phyloP scores from a whole-genome alignment of 371 early-diverging fungal species.

The Lichtheimia corymbifera region DNA sequence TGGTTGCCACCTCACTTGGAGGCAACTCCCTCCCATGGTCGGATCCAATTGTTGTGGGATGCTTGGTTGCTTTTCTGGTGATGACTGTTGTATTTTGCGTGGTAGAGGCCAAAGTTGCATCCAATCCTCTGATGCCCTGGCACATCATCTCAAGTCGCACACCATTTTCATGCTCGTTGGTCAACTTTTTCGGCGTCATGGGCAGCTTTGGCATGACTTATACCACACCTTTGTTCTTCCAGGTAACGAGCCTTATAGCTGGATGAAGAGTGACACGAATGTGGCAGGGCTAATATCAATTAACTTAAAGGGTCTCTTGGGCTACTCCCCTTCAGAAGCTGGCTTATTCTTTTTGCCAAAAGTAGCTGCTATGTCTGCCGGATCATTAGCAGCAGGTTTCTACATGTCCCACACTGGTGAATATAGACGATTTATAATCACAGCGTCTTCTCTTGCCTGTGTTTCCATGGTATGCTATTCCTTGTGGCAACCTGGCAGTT shows the following conservation, averaged over 20 bases:
- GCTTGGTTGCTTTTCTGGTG: constrained; percentile 47
- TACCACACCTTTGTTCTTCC: constrained; percentile 41
- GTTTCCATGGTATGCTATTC: constrained; percentile 28
- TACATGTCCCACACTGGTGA: constrained; percentile 51
- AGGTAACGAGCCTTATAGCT: constrained; percentile 8
- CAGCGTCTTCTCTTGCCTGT: constrained; percentile 17
- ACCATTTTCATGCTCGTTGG: constrained; percentile 37
- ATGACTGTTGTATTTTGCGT: constrained; percentile 50
- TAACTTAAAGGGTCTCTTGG: constrained; percentile 16
- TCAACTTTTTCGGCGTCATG: constrained; percentile 41
- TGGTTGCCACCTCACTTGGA: constrained; percentile 68
- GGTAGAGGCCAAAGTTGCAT: constrained; percentile 60
- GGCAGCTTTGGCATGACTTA: constrained; percentile 31
- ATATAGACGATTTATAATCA: constrained; percentile 29
- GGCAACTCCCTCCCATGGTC: constrained; percentile 62
- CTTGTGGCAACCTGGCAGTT: constrained; percentile 20
- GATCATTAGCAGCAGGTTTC: constrained; percentile 40
- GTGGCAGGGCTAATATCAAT: no score
- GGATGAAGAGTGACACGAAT: no score
- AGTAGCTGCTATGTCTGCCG: constrained; percentile 29
- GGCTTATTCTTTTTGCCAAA: constrained; percentile 46
- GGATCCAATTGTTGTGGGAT: constrained; percentile 59
- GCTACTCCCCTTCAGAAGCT: constrained; percentile 38
- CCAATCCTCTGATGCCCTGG: constrained; percentile 64
- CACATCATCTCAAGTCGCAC: constrained; percentile 39